phyloP scores from a whole-genome alignment of 352 stramenopile species.

The Phytopythium aichiense region DNA sequence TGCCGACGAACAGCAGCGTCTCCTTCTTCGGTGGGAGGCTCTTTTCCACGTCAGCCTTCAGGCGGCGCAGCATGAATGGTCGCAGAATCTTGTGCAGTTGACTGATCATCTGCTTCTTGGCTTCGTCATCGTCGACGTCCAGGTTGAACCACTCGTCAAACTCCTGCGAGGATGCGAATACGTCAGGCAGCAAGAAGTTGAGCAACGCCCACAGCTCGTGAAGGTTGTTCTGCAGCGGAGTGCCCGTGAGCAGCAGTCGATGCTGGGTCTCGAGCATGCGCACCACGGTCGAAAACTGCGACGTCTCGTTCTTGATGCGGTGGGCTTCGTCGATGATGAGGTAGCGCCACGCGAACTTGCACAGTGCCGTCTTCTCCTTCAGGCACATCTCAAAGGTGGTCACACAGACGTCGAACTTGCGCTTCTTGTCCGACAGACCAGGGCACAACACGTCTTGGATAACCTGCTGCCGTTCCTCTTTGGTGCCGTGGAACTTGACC shows the following conservation, averaged over 20 bases:
- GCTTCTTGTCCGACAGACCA: slow-evolving; percentile 83
- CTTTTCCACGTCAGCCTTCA: slow-evolving; percentile 99
- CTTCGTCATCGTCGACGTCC: slow-evolving; percentile 84
- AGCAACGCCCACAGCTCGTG: slow-evolving; percentile 93
- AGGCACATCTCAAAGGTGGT: slow-evolving; percentile 97
- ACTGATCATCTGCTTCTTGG: slow-evolving; percentile 88
- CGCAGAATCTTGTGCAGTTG: slow-evolving; percentile 87
- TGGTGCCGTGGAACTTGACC: slow-evolving; percentile 93
- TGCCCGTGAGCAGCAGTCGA: slow-evolving; percentile 92
- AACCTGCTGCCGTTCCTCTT: slow-evolving; percentile 81
- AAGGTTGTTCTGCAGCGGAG: slow-evolving; percentile 94
- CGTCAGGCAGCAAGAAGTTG: slow-evolving; percentile 93
- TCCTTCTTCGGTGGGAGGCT: slow-evolving; percentile 97
- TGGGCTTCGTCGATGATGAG: slow-evolving; percentile 87
- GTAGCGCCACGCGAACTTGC: slow-evolving; percentile 88
- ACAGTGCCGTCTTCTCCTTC: slow-evolving; percentile 87
- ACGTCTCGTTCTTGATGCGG: slow-evolving; percentile 87
- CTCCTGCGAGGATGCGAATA: slow-evolving; percentile 88
- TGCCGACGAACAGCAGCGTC: slow-evolving; percentile 91
- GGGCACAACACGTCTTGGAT: slow-evolving; percentile 89
- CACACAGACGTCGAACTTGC: slow-evolving; percentile 96
- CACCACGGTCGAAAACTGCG: slow-evolving; percentile 85
- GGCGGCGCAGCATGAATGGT: slow-evolving; percentile 96
- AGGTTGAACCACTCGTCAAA: slow-evolving; percentile 90
- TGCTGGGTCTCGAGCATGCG: slow-evolving; percentile 84